Base-by-base conservation (phyloP, 2,329 filamentous ascomycete species). In the Aspergillus fischeri region DNA sequence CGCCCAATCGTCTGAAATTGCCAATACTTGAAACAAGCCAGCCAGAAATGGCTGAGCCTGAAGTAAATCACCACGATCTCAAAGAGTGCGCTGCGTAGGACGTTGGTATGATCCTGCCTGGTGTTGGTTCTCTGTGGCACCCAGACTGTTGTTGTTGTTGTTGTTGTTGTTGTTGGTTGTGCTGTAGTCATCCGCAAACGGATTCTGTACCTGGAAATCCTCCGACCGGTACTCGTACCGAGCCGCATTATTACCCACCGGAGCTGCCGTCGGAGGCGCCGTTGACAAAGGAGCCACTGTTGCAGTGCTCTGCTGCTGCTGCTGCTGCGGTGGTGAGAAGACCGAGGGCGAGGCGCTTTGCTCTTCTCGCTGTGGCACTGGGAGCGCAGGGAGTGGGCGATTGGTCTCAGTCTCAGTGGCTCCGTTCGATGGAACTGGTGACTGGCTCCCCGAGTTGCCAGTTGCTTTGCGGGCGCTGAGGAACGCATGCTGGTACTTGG, bases 401-500 rank as follows among this genome's bases (percentile, higher is more conserved):
- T 52, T 35, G 28, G 62, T 56, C 6, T 58, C 61, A 3, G 67
- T 63, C 10, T 60, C 59, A 4, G 59, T 49, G 6, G 53, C 47
- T 35, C 58, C 63, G 27, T 60, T 61, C 27, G 58, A 57, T 3
- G 61, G 54, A 5, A 57, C 52, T 1, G 68, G 61, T 20, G 65
- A 63, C 20, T 66, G 60, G 32, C 57, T 63, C 20, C 53, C 66
- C 1, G 63, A 53, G 25, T 61, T 62, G 8, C 66, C 66, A 9
- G 61, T 56, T 4, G 65, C 61, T 54, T 81, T 79, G 49, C 85
- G 78, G 8, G 84, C 85, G 59, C 81, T 77, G 6, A 87, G 77
- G 44, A 95, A 78, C 9, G 91, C 88, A 54, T 92, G 86, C 73
- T 96, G 91, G 73, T 97, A 91, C 70, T 91, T 87, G 62, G 86